These are phyloP conservation scores for Candida arabinofermentans DNA, from an alignment of 805 yeast species.

Conservation along the genomic window DNA sequence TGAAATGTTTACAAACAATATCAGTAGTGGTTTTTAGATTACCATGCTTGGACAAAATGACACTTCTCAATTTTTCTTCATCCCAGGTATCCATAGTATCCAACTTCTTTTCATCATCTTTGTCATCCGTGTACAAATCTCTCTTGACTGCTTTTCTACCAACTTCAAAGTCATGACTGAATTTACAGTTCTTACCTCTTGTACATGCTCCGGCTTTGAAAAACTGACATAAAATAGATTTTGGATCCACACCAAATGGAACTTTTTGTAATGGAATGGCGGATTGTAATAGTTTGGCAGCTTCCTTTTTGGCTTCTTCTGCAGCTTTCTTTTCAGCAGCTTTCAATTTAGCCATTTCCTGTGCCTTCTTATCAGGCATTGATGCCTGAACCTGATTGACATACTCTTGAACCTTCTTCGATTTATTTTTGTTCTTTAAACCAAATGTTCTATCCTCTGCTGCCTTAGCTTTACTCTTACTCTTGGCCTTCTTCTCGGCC, in stretches of 20 bases:
- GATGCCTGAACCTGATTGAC: constrained; percentile 68
- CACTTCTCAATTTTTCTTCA: constrained; percentile 86
- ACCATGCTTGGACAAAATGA: constrained; percentile 88
- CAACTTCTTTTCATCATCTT: constrained; percentile 41
- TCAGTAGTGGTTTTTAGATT: constrained; percentile 93
- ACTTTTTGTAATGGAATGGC: constrained; percentile 74
- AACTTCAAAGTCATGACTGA: constrained; percentile 80
- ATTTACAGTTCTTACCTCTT: constrained; percentile 83
- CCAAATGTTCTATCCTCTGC: constrained; percentile 92
- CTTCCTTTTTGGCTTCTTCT: constrained; percentile 85
- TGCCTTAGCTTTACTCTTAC: constrained; percentile 55
- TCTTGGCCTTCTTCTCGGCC: constrained; percentile 59
- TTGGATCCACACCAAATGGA: constrained; percentile 97
- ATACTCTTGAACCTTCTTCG: constrained; percentile 78
- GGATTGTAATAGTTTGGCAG: constrained; percentile 68
- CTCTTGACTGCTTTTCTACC: constrained; percentile 88
- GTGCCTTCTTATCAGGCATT: constrained; percentile 44
- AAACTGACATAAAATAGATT: constrained; percentile 83
- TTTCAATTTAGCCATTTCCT: constrained; percentile 54
- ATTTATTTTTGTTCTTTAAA: constrained; percentile 90
- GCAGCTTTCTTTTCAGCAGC: constrained; percentile 90
- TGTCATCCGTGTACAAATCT: constrained; percentile 88
- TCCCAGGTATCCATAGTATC: constrained; percentile 98
- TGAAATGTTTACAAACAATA: constrained; percentile 87
- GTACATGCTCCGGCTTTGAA: constrained; percentile 84